These are phyloP conservation scores for Diaporthe sp. DNA, from an alignment of 2,329 filamentous ascomycete species.

Conservation along the genomic window DNA sequence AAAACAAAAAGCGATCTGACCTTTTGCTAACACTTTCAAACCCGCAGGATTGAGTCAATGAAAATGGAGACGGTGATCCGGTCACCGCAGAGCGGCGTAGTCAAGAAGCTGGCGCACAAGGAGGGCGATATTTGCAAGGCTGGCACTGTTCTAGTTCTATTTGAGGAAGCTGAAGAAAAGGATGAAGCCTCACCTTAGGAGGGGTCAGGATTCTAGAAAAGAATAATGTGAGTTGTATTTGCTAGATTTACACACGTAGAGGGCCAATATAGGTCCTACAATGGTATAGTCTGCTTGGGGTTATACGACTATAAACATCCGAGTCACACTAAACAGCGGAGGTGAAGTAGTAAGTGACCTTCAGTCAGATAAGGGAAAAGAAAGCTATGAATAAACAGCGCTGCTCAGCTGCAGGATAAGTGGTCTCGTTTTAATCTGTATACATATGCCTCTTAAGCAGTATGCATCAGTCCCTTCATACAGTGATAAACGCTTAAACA, in stretches of 20 bases:
- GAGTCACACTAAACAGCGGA: neutral
- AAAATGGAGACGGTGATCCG: slow-evolving; percentile 91
- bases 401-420: neutral
- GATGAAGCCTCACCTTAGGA: slow-evolving; percentile 6
- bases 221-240: neutral
- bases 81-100: slow-evolving; percentile 79
- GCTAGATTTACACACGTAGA: too few species aligned
- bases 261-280: too few species aligned
- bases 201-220: neutral
- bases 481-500: too few species aligned
- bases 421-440: too few species aligned
- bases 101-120: slow-evolving; percentile 81
- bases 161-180: slow-evolving; percentile 40
- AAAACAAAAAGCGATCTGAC: neutral
- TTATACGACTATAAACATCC: too few species aligned
- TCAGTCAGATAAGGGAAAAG: neutral
- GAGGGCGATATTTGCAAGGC: slow-evolving; percentile 72
- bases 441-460: too few species aligned
- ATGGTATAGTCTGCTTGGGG: neutral
- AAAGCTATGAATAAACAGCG: neutral
- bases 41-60: slow-evolving; percentile 82
- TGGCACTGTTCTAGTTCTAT: slow-evolving; percentile 38
- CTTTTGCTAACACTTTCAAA: neutral
- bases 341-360: neutral
- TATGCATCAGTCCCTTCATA: too few species aligned